Evolutionary conservation across 305 asterid genomes (phyloP), one percentile per base, ranked within the genome.

Genomic region (Fraxinus angustifolia): DNA sequence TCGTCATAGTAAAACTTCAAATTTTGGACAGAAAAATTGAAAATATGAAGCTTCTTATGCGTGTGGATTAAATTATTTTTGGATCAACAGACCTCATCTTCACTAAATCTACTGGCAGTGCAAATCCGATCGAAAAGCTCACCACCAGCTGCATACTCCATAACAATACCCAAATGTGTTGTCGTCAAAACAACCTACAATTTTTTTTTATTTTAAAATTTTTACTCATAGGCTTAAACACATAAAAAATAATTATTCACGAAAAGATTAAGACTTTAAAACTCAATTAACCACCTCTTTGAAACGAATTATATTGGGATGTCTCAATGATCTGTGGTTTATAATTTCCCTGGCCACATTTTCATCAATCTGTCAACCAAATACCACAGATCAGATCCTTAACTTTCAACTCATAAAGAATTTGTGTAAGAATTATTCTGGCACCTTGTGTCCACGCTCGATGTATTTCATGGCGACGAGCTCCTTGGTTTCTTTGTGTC

Each of bases 121-220:
- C 97, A 95, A 40, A 95, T 95, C 36, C 97, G 91, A 4, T 93
- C 97, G 76, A 95, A 95, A 7, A 95, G 89, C 78, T 95, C 99
- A 78, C 98, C 99, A n/a, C 99, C 98, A 3, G 95, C 92, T 28
- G 99, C 99, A 81, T 93, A 95, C 86, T 94, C 98, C 98, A 95
- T 95, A 50, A 95, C 95, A 31, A 95, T 93, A 0, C 87, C 94
- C 87, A 95, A 80, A 88, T 95, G 98, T 0, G 97, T 92, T 53
- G 95, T 90, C 31, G 99, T 95, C 89, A 95, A 82, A 34, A 92
- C 88, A 79, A 94, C 97, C 97, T 92, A 65, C 65, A 23, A n/a
- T 2, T 6, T 35, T 28, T 16, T 2, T 35, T 38, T 38, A 8
- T 38, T n/a, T 58, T 10, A 10, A 42, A 58, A 8, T 26, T 26